Base-by-base conservation (phyloP, 768 basidiomycete genomes). In the Hemileccinum rubropunctum region DNA sequence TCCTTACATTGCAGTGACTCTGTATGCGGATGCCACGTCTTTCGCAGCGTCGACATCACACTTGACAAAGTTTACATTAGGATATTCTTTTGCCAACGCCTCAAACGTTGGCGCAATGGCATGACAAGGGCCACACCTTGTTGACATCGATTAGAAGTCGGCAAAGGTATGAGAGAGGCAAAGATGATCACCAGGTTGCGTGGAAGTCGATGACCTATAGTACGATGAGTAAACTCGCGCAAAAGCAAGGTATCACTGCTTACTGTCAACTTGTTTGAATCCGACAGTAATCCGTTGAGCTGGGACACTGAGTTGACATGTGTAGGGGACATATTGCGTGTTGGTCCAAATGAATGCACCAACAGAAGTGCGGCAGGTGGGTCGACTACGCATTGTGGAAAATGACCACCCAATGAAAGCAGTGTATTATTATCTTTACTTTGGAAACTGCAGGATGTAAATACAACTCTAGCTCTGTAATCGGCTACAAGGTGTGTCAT, bases 111-210 rank as follows among this genome's bases (percentile, higher is more conserved):
- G 91, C 3, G 89, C 90, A 54, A 93, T 93, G 36, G 76, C 76
- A 66, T 89, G 88, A 63, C 90, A 93, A 32, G 91, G 91, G 2
- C 86, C 84, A 76, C 90, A 92, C 91, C 89, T 91, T 56, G 52
- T 35, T 34, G 39, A 40, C 14, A 49, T 42, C 7, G 37, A 27
- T 50, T 39, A 63, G 52, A 48, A 42, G n/a, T 2, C 30, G 36
- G n/a, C 45, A 42, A 50, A 21, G 17, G 47, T 17, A n/a, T 40
- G 20, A 46, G 21, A 43, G 40, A 38, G 41, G 23, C 13, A 43
- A n/a, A 53, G 32, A 50, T 6, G 36, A 70, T 56, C 56, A 88
- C 90, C 90, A 92, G 53, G 83, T 79, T 48, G 90, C 90, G 65
- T 91, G 87, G 61, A 92, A 92, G 69, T 92, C 90, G 52, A 92